Percentiles rank a stretch among this genome's conserved stretches.
These are phyloP conservation scores for Pseudonitzschia pungens DNA, from an alignment of 108 stramenopile species.

Conservation along the genomic window DNA sequence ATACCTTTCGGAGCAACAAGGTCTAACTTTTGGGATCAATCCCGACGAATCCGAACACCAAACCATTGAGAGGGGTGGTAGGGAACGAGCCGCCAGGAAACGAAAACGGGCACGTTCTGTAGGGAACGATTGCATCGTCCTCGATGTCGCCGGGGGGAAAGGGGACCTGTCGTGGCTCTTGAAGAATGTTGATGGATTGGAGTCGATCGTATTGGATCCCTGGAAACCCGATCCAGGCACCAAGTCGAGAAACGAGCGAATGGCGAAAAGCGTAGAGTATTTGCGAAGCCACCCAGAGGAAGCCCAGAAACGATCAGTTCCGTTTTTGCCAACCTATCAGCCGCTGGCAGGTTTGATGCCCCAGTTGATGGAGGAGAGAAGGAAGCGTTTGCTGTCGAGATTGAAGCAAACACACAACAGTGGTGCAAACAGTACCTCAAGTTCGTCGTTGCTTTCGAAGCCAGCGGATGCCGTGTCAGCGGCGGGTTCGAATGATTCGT, in stretches of 20 bases:
- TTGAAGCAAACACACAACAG: neutral
- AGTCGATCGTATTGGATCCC: conserved; percentile 76
- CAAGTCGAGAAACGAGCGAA: conserved; percentile 40
- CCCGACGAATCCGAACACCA: neutral
- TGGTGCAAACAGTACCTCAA: neutral
- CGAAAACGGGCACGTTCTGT: neutral
- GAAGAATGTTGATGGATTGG: conserved; percentile 51
- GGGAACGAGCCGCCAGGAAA: neutral
- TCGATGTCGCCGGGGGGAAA: conserved; percentile 87
- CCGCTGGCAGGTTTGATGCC: conserved; percentile 59
- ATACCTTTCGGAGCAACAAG: conserved; percentile 23
- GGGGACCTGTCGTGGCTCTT: conserved; percentile 80
- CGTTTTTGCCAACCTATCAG: conserved; percentile 52
- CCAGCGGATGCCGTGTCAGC: neutral
- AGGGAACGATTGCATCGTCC: conserved; percentile 22
- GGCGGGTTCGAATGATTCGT: neutral
- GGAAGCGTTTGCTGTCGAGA: neutral
- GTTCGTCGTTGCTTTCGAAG: no score
- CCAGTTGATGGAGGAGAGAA: conserved; percentile 19
- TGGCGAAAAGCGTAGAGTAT: conserved; percentile 52
- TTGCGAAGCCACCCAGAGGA: conserved; percentile 60
- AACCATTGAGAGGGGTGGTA: neutral
- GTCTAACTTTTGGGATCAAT: neutral
- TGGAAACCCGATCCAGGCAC: conserved; percentile 1
- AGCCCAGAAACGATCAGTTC: conserved; percentile 46